A percentile compares a stretch with the other conserved stretches of the same genome.
Evolutionary conservation across 2,329 filamentous ascomycete species (phyloP).

Genomic region (Sclerotinia glacialis): DNA sequence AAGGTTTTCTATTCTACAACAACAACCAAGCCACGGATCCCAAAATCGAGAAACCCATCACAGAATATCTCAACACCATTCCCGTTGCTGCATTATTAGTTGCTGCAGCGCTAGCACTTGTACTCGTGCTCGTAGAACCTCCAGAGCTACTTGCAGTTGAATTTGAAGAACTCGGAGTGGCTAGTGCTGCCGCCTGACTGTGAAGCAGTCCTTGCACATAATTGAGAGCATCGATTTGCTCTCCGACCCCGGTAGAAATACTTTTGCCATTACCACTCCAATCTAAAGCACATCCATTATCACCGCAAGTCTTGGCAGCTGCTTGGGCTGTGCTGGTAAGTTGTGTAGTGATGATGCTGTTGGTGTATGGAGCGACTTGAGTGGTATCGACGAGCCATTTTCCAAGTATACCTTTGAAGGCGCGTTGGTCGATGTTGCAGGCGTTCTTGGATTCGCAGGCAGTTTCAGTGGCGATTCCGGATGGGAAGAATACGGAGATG

Average conservation of each 20-base stretch:
- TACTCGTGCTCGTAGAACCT: background rate
- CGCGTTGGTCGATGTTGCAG: conserved; percentile 70
- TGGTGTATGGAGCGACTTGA: conserved; percentile 60
- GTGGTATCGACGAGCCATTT: conserved; percentile 62
- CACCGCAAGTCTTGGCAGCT: conserved; percentile 61
- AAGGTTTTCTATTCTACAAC: background rate
- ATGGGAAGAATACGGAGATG: conserved; percentile 52
- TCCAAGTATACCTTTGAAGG: conserved; percentile 69
- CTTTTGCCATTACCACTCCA: conserved; percentile 58
- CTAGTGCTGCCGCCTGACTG: conserved; percentile 38
- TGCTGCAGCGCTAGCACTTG: background rate
- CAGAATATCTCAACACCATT: background rate
- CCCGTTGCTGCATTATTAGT: conserved; percentile 4
- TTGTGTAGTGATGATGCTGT: conserved; percentile 53
- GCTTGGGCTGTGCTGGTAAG: conserved; percentile 57
- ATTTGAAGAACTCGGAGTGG: conserved; percentile 48
- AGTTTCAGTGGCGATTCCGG: conserved; percentile 61
- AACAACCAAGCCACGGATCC: conserved; percentile 6
- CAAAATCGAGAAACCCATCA: background rate
- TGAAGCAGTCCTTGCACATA: conserved; percentile 46
- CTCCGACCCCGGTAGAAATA: conserved; percentile 43
- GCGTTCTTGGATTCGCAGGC: conserved; percentile 59
- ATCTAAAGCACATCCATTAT: conserved; percentile 62
- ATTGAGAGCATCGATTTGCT: conserved; percentile 54
- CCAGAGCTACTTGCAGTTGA: conserved; percentile 15